These are phyloP conservation scores for Candida argentea DNA, from an alignment of 805 yeast genomes.

Conservation along the genomic window DNA sequence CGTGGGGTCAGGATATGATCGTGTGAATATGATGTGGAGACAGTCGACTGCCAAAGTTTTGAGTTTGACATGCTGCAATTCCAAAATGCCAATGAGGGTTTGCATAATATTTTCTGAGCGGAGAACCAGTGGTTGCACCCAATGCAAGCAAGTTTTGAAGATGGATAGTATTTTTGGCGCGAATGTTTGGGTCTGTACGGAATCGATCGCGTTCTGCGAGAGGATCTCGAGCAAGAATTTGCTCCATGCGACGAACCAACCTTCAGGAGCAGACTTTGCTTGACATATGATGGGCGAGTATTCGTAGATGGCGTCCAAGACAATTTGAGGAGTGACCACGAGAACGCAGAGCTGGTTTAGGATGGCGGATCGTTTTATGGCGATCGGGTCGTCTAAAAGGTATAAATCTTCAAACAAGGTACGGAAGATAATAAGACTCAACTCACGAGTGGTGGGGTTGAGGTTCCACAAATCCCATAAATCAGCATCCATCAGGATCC, in stretches of 20 bases:
- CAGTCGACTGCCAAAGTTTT: conserved; percentile 85
- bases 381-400: conserved; percentile 83
- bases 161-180: conserved; percentile 67
- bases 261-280: conserved; percentile 63
- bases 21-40: conserved; percentile 76
- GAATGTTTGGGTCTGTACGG: conserved; percentile 28
- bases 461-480: conserved; percentile 66
- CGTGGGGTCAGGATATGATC: conserved; percentile 51
- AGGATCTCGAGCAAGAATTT: conserved; percentile 24
- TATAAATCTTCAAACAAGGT: conserved; percentile 91
- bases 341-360: conserved; percentile 78
- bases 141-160: conserved; percentile 80
- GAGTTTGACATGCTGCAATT: conserved; percentile 52
- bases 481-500: conserved; percentile 82
- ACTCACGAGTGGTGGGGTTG: conserved; percentile 56
- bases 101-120: conserved; percentile 55
- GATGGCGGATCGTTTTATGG: conserved; percentile 66
- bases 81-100: conserved; percentile 49
- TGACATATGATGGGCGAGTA: conserved; percentile 49
- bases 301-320: conserved; percentile 55
- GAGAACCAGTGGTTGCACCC: conserved; percentile 78
- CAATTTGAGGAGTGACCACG: conserved; percentile 61
- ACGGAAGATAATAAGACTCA: conserved; percentile 67
- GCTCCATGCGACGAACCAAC: conserved; percentile 81
- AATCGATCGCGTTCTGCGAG: conserved; percentile 17